Conservation (phyloP, 495 filamentous ascomycete genomes). For the Apodospora peruviana region DNA sequence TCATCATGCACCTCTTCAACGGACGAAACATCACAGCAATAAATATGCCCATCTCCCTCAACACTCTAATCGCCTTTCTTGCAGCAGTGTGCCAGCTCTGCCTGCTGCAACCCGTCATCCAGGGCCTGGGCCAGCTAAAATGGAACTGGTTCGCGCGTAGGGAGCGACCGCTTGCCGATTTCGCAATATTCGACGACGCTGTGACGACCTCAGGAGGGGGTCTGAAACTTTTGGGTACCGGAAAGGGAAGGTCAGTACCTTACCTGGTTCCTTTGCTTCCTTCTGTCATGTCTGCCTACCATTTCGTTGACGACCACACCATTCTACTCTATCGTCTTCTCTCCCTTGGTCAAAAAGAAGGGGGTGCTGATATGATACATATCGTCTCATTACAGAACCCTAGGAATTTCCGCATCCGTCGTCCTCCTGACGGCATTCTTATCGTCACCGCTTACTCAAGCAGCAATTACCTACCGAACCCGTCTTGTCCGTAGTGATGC, state of each 20-base stretch:
- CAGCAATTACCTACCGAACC: constrained; percentile 31
- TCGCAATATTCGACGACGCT: constrained; percentile 38
- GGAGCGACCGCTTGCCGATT: constrained; percentile 36
- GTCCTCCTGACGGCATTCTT: constrained; percentile 34
- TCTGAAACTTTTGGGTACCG: constrained; percentile 24
- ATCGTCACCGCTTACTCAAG: constrained; percentile 42
- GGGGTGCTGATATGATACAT: too few species aligned
- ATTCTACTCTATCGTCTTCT: too few species aligned
- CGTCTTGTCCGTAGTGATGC: constrained; percentile 6
- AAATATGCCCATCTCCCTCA: constrained; percentile 43
- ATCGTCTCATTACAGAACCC: constrained; percentile 18
- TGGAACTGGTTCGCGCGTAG: constrained; percentile 42
- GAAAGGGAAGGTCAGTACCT: constrained; percentile 22
- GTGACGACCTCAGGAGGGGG: constrained; percentile 24
- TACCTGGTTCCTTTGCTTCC: not conserved
- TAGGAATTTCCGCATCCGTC: constrained; percentile 36
- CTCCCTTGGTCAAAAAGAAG: too few species aligned
- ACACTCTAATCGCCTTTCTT: constrained; percentile 41
- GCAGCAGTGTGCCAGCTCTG: constrained; percentile 35
- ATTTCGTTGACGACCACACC: constrained; percentile 4
- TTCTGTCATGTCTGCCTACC: not conserved
- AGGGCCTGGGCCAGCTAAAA: constrained; percentile 41
- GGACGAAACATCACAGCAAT: constrained; percentile 34
- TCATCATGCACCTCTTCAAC: constrained; percentile 34
- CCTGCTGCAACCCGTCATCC: constrained; percentile 32